Conservation (phyloP, 169 alveolate species). For the Sarcocystis neurona region DNA sequence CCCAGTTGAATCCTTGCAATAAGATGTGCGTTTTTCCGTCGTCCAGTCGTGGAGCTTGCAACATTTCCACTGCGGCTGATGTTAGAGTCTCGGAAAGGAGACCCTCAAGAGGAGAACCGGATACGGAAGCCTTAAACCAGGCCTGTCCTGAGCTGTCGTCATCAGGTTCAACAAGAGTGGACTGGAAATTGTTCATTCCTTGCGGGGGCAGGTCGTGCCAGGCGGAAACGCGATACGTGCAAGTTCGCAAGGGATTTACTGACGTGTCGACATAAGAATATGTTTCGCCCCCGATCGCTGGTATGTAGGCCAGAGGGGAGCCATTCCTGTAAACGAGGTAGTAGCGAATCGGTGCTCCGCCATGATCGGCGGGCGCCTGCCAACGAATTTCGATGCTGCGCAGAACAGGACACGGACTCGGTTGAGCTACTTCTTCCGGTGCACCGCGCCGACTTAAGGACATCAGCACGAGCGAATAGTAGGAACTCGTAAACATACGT, state of each 20-base stretch:
- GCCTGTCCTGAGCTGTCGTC: too few species aligned
- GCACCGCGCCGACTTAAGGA: too few species aligned
- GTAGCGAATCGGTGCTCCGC: constrained; percentile 40
- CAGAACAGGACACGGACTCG: neutral
- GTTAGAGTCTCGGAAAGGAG: constrained; percentile 25
- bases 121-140: neutral
- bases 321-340: constrained; percentile 33
- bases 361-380: constrained; percentile 45
- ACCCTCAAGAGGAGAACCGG: constrained; percentile 28
- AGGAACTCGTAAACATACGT: too few species aligned
- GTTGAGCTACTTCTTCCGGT: too few species aligned
- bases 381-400: constrained; percentile 39
- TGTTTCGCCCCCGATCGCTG: neutral
- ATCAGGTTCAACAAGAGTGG: neutral
- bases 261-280: neutral
- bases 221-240: constrained; percentile 25
- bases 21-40: constrained; percentile 35
- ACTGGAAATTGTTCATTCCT: neutral
- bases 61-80: constrained; percentile 5
- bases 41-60: constrained; percentile 35
- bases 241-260: neutral
- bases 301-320: neutral
- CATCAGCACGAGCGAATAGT: too few species aligned
- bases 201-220: constrained; percentile 45
- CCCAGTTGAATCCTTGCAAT: constrained; percentile 53